Conservation (phyloP, 2,329 filamentous ascomycete species). For the Cryphonectria radicalis region DNA sequence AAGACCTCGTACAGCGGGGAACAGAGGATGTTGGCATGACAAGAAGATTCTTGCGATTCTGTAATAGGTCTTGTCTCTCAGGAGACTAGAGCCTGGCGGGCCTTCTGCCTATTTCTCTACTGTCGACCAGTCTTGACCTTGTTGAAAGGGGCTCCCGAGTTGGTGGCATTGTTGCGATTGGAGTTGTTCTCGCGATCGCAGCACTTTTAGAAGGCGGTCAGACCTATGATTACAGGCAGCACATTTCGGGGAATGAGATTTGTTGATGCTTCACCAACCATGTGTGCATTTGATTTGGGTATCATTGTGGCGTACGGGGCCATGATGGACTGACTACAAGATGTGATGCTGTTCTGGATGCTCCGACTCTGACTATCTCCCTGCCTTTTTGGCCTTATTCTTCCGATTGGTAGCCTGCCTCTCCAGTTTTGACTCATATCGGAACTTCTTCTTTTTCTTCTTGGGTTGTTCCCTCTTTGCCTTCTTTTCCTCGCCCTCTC, state of each 20-base stretch:
- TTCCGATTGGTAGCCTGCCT: slow-evolving; percentile 75
- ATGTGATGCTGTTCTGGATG: background rate
- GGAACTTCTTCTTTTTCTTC: slow-evolving; percentile 89
- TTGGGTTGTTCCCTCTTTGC: slow-evolving; percentile 60
- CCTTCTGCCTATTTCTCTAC: slow-evolving; percentile 10
- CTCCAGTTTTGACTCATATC: slow-evolving; percentile 88
- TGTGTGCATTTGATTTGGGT: slow-evolving; percentile 17
- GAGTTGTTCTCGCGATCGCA: slow-evolving; percentile 24
- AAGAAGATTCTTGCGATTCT: slow-evolving; percentile 18
- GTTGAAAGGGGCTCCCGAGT: slow-evolving; percentile 15
- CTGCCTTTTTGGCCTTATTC: slow-evolving; percentile 66
- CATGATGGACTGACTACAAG: background rate
- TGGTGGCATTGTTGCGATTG: slow-evolving; percentile 27
- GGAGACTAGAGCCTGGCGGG: slow-evolving; percentile 10
- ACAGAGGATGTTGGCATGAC: slow-evolving; percentile 9
- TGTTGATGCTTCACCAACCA: slow-evolving; percentile 25
- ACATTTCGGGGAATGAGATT: slow-evolving; percentile 26
- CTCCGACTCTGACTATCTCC: slow-evolving; percentile 31
- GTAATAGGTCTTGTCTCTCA: slow-evolving; percentile 23
- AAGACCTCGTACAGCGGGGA: slow-evolving; percentile 13
- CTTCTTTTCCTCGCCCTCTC: slow-evolving; percentile 51
- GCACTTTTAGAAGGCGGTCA: slow-evolving; percentile 28
- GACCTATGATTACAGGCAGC: slow-evolving; percentile 24
- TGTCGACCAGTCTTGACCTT: slow-evolving; percentile 14
- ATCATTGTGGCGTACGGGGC: slow-evolving; percentile 19